Evolutionary conservation across 169 alveolate species (phyloP).

Genomic region (Toxoplasma gondii): DNA sequence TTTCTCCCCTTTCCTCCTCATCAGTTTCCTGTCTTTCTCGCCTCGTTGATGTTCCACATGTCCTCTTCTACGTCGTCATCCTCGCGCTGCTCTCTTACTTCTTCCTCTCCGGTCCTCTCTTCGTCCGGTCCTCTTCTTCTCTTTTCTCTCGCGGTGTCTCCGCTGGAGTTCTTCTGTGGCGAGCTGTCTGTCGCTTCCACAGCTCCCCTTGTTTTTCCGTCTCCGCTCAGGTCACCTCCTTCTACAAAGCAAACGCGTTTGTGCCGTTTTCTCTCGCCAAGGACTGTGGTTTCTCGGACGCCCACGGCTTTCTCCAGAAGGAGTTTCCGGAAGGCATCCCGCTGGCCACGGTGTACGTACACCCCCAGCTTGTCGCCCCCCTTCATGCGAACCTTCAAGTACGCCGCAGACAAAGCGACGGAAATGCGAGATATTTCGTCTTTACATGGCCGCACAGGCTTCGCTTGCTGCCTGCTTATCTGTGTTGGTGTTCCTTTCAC

Average conservation of each 20-base stretch:
- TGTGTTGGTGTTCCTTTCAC: too few species aligned
- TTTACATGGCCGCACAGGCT: background rate
- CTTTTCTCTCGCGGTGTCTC: background rate
- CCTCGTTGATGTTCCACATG: too few species aligned
- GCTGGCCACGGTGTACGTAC: conserved; percentile 32
- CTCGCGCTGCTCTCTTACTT: background rate
- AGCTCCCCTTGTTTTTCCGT: background rate
- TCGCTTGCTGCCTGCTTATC: too few species aligned
- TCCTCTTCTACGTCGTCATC: too few species aligned
- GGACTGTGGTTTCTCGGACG: background rate
- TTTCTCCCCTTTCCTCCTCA: too few species aligned
- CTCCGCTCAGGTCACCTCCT: background rate
- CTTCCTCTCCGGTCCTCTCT: background rate
- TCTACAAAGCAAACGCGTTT: conserved; percentile 15
- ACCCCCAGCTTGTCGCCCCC: conserved; percentile 10
- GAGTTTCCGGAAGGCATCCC: background rate
- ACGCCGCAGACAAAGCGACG: background rate
- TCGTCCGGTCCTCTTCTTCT: background rate
- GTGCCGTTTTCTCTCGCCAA: background rate
- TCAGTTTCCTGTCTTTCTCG: too few species aligned
- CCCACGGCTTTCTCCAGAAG: background rate
- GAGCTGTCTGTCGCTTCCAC: background rate
- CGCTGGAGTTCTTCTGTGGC: background rate
- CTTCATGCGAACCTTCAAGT: conserved; percentile 6
- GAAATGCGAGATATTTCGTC: background rate